phyloP scores from a whole-genome alignment of 2,329 filamentous ascomycete species.

The Paracorniculantispora psalliotae region DNA sequence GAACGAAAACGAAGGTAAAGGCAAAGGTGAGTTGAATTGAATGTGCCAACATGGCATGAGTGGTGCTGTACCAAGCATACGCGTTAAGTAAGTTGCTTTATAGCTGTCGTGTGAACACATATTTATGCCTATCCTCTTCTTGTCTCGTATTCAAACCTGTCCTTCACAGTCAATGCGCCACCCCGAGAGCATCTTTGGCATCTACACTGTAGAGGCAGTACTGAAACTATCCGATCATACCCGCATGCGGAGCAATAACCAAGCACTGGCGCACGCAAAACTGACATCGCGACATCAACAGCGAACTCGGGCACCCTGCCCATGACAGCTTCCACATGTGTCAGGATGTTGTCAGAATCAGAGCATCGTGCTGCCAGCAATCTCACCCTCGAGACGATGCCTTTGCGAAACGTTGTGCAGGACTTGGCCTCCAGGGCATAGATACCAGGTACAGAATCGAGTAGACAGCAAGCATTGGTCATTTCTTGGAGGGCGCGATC shows the following conservation, averaged over 20 bases:
- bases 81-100: too few relatives aligned
- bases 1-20: too few relatives aligned
- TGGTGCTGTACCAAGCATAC: too few relatives aligned
- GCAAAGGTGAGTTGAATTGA: too few relatives aligned
- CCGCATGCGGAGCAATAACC: not conserved
- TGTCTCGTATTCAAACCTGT: not conserved
- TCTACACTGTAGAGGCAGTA: not conserved
- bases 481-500: not conserved
- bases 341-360: too few relatives aligned
- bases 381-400: not conserved
- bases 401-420: not conserved
- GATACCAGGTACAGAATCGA: too few relatives aligned
- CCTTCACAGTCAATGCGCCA: not conserved
- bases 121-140: not conserved
- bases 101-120: too few relatives aligned
- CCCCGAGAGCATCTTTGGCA: not conserved
- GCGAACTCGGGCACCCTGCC: not conserved
- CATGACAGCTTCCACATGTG: not conserved
- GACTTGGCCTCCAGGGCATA: too few relatives aligned
- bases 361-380: too few relatives aligned
- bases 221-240: not conserved
- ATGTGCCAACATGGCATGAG: too few relatives aligned
- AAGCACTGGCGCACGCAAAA: not conserved
- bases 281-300: not conserved
- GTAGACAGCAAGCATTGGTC: too few relatives aligned